Conservation (phyloP, 208 protist species). For the Leishmania tarentolae region DNA sequence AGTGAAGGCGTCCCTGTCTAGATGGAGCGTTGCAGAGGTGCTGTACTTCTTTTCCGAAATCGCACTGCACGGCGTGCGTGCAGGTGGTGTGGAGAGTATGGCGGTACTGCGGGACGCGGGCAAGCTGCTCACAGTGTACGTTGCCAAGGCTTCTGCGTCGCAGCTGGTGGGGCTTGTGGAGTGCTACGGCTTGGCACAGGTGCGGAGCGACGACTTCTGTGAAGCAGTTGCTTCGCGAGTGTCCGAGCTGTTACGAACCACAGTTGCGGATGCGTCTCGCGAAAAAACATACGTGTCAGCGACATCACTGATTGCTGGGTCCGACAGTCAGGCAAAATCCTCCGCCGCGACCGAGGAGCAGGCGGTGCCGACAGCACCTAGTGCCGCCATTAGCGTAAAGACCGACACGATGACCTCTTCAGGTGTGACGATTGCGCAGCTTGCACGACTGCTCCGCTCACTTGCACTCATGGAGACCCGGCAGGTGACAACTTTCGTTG, state of each 20-base stretch:
- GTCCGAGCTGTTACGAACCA: conserved; percentile 31
- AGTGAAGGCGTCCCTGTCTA: conserved; percentile 21
- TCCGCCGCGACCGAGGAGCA: neutral
- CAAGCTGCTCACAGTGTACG: conserved; percentile 42
- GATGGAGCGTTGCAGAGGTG: conserved; percentile 39
- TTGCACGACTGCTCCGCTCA: conserved; percentile 50
- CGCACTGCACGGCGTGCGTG: conserved; percentile 3
- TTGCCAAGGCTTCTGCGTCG: conserved; percentile 52
- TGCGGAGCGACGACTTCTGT: conserved; percentile 81
- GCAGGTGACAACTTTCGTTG: conserved; percentile 58
- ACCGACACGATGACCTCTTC: neutral
- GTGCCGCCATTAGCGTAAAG: neutral
- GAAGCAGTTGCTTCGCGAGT: conserved; percentile 46
- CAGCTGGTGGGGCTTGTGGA: conserved; percentile 67
- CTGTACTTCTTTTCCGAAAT: conserved; percentile 28
- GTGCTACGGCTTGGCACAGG: conserved; percentile 59
- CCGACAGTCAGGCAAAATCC: neutral
- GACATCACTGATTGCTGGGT: neutral
- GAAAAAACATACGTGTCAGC: neutral
- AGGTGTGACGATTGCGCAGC: conserved; percentile 39
- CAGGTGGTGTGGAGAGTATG: conserved; percentile 29
- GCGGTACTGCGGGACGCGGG: conserved; percentile 62
- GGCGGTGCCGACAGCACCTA: no score
- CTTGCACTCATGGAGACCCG: conserved; percentile 69
- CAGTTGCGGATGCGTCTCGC: conserved; percentile 1